Conservation (phyloP, 768 basidiomycete species). For the Gloeostereum incarnatum region DNA sequence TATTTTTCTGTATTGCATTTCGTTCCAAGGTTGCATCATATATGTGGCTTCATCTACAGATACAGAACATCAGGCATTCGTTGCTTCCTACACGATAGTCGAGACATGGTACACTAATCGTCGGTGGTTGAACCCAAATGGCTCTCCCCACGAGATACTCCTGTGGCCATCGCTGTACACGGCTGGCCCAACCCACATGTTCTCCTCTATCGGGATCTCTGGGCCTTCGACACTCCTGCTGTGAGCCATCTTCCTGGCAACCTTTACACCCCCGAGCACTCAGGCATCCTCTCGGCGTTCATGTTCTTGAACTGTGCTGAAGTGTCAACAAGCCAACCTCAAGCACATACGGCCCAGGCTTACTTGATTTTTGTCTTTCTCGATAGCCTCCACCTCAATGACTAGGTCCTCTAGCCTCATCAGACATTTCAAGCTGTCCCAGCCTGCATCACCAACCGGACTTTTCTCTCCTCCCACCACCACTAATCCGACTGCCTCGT, state of each 20-base stretch:
- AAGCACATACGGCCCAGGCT: background rate
- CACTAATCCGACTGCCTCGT: slow-evolving; percentile 16
- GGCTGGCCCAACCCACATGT: slow-evolving; percentile 8
- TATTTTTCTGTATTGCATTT: too few relatives aligned
- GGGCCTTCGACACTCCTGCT: slow-evolving; percentile 1
- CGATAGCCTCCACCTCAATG: slow-evolving; percentile 16
- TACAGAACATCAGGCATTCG: too few relatives aligned
- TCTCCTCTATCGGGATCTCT: slow-evolving; percentile 3
- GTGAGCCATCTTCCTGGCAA: too few relatives aligned
- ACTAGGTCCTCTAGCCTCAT: slow-evolving; percentile 10
- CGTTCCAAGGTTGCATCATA: too few relatives aligned
- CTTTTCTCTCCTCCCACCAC: slow-evolving; percentile 13
- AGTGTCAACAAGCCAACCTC: background rate
- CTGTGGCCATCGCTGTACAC: slow-evolving; percentile 8
- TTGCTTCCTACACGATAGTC: background rate
- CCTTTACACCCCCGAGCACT: too few relatives aligned
- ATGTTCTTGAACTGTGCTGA: slow-evolving; percentile 4
- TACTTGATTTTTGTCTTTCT: slow-evolving; percentile 12
- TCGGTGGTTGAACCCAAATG: slow-evolving; percentile 5
- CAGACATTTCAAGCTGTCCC: slow-evolving; percentile 4
- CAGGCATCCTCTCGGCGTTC: background rate
- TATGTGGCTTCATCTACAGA: too few relatives aligned
- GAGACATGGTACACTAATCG: background rate
- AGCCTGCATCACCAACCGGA: slow-evolving; percentile 9
- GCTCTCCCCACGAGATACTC: slow-evolving; percentile 5